Evolutionary conservation across 139 green algal genomes (phyloP), one percentile per base, ranked within the genome.

Genomic region (Chloropicon primus): DNA sequence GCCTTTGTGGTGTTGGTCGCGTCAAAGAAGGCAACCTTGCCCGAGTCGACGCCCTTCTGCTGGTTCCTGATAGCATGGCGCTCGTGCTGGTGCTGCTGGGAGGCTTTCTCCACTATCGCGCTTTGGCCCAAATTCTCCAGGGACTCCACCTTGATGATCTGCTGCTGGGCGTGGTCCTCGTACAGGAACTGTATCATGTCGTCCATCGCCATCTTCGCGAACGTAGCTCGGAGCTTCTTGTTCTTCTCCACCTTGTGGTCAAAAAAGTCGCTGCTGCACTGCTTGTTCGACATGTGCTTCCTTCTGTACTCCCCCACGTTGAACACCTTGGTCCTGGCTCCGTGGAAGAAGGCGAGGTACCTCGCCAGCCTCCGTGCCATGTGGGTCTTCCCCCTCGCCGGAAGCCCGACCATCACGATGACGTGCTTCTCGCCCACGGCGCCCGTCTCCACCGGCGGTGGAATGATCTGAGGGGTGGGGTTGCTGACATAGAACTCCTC

Each of bases 21-120:
- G 79, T 98, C 94, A 79, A 97, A 93, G 53, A 98, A 92, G 10
- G 91, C 94, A 22, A 98, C 93, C 84, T 97, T 91, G 0, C 88
- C 79, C 22, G 75, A 27, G 25, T 92, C 91, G 87, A 84, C 75
- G 78, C n/a, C 28, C 41, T 62, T 62, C 41, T 62, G 41, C 41
- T 62, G 41, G 41, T 62, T 62, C 41, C 17, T 62, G 41, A 62
- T 62, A n/a, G n/a, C n/a, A n/a, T n/a, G n/a, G n/a, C n/a, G n/a
- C n/a, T n/a, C n/a, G n/a, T n/a, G n/a, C n/a, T n/a, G n/a, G n/a
- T n/a, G n/a, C n/a, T n/a, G n/a, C n/a, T n/a, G n/a, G n/a, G n/a
- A n/a, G n/a, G n/a, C n/a, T n/a, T n/a, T n/a, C n/a, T n/a, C n/a
- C 41, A 62, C 10, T n/a, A 62, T 17, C 41, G 41, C 41, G 10